Conservation (phyloP, 1,284 basidiomycete genomes). For the Marasmius fiardii region DNA sequence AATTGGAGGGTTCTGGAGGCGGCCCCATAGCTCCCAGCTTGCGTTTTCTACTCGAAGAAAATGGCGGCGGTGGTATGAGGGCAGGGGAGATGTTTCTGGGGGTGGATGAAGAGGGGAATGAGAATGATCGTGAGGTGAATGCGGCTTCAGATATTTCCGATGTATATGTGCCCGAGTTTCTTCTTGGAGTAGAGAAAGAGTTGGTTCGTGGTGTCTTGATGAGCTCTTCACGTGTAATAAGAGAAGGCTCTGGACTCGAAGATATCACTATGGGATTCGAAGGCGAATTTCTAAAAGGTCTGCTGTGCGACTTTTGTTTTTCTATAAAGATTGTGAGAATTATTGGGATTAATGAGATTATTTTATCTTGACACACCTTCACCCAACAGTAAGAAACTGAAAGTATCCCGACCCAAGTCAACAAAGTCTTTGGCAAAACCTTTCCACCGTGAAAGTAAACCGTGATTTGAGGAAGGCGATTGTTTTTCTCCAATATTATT, state of each 20-base stretch:
- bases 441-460: conserved; percentile 12
- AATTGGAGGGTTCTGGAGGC: conserved; percentile 4
- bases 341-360: background rate
- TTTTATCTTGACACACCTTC: background rate
- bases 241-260: background rate
- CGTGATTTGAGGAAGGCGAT: conserved; percentile 7
- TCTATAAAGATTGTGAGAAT: background rate
- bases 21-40: conserved; percentile 10
- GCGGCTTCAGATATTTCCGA: conserved; percentile 4
- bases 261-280: conserved; percentile 2
- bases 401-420: conserved; percentile 8
- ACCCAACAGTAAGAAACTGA: conserved; percentile 2
- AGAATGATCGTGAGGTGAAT: background rate
- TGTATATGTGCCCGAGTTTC: background rate
- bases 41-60: conserved; percentile 10
- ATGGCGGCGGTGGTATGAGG: conserved; percentile 1
- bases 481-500: conserved; percentile 8
- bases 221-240: background rate
- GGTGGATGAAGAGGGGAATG: conserved; percentile 7
- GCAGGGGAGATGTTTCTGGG: background rate
- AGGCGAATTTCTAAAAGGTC: conserved; percentile 1
- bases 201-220: background rate
- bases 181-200: conserved; percentile 6
- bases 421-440: conserved; percentile 26
- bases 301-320: background rate